Percentiles rank a stretch among this genome's conserved stretches.
These are phyloP conservation scores for Calonectria pauciramosa DNA, from an alignment of 2,329 filamentous ascomycete species.

Conservation along the genomic window DNA sequence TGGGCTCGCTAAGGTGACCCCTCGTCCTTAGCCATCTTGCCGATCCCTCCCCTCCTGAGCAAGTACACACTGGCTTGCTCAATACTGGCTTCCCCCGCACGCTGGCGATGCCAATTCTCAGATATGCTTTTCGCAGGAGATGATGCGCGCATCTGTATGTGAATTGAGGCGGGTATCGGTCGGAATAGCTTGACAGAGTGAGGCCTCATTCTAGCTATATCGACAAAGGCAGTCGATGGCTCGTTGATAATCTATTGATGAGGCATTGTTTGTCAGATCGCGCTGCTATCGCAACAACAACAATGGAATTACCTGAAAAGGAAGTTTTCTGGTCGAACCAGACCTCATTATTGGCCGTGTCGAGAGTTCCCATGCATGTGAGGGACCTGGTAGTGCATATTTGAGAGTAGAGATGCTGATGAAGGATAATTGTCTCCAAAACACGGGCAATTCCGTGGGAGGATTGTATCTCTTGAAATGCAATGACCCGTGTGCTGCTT, in stretches of 20 bases:
- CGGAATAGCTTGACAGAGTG: no score
- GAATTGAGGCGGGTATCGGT: neutral
- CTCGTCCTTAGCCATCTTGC: neutral
- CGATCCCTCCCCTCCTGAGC: constrained; percentile 21
- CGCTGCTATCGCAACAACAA: constrained; percentile 30
- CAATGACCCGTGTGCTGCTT: neutral
- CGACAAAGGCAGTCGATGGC: neutral
- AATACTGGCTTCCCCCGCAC: neutral
- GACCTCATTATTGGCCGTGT: constrained; percentile 38
- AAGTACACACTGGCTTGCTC: neutral
- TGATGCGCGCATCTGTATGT: neutral
- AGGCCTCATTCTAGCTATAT: neutral
- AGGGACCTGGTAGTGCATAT: constrained; percentile 18
- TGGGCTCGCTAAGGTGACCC: neutral
- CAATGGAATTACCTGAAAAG: constrained; percentile 41
- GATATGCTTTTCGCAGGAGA: neutral
- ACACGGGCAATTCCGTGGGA: neutral
- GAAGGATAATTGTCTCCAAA: neutral
- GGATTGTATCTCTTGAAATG: neutral
- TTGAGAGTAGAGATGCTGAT: neutral
- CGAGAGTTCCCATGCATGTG: constrained; percentile 27
- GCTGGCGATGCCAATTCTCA: neutral
- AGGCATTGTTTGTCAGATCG: neutral
- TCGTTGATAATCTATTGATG: neutral
- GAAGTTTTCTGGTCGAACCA: constrained; percentile 35